phyloP scores from a whole-genome alignment of 441 rosid genomes.

The Euphorbia celastroides region DNA sequence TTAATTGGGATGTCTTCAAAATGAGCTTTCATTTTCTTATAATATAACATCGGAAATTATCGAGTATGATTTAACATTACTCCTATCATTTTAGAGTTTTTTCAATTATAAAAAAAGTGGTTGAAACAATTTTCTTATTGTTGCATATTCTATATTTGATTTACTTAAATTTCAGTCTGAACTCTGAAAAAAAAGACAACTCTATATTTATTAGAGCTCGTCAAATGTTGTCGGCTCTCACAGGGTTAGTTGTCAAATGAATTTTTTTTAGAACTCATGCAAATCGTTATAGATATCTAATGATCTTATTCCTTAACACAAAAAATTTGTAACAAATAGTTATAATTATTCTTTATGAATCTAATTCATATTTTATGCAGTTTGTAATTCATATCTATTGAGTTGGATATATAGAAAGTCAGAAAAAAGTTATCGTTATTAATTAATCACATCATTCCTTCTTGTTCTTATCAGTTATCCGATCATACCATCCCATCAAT shows the following conservation, averaged over 20 bases:
- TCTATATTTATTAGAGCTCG: not conserved
- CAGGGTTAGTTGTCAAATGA: not conserved
- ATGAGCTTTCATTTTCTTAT: no score
- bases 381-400: not conserved
- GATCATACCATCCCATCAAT: not conserved
- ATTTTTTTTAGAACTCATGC: not conserved
- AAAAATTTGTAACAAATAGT: no score
- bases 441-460: not conserved
- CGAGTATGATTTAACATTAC: no score
- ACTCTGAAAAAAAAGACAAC: not conserved
- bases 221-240: not conserved
- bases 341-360: not conserved
- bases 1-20: no score
- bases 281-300: not conserved
- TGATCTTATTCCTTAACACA: not conserved
- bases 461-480: no score
- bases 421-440: not conserved
- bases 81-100: no score
- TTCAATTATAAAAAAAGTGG: no score
- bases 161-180: not conserved
- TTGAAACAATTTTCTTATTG: no score
- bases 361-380: not conserved
- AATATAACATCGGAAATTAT: no score
- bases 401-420: not conserved
- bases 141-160: no score